phyloP scores from a whole-genome alignment of 2,329 filamentous ascomycete species.

The Orbilia brochopaga region DNA sequence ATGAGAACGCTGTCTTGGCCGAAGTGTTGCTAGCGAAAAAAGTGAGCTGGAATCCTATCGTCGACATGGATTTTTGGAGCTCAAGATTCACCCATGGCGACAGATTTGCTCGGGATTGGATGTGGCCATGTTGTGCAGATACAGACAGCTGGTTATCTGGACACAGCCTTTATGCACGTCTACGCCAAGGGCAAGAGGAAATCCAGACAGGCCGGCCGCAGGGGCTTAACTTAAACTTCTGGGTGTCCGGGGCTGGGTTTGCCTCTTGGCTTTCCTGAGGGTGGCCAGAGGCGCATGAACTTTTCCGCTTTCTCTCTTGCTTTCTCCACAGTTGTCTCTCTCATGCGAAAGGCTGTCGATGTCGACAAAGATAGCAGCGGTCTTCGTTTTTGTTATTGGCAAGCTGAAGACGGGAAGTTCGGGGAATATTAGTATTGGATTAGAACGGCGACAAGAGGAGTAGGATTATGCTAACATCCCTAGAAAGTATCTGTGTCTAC shows the following conservation, averaged over 20 bases:
- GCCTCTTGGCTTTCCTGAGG: neutral
- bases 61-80: too few relatives aligned
- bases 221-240: neutral
- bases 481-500: too few relatives aligned
- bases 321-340: too few relatives aligned
- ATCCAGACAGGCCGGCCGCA: slow-evolving; percentile 1
- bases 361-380: too few relatives aligned
- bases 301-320: too few relatives aligned
- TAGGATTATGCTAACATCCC: too few relatives aligned
- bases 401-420: too few relatives aligned
- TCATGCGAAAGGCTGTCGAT: too few relatives aligned
- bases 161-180: neutral
- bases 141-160: neutral
- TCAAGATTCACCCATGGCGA: neutral
- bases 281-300: too few relatives aligned
- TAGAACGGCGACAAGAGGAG: too few relatives aligned
- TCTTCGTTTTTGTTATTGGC: too few relatives aligned
- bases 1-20: neutral
- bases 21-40: neutral
- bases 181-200: neutral
- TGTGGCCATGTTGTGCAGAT: neutral
- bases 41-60: neutral
- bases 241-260: neutral
- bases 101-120: neutral
- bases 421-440: too few relatives aligned